These are phyloP conservation scores for Neocucurbitaria cava DNA, from an alignment of 2,329 filamentous ascomycete genomes.

Conservation along the genomic window DNA sequence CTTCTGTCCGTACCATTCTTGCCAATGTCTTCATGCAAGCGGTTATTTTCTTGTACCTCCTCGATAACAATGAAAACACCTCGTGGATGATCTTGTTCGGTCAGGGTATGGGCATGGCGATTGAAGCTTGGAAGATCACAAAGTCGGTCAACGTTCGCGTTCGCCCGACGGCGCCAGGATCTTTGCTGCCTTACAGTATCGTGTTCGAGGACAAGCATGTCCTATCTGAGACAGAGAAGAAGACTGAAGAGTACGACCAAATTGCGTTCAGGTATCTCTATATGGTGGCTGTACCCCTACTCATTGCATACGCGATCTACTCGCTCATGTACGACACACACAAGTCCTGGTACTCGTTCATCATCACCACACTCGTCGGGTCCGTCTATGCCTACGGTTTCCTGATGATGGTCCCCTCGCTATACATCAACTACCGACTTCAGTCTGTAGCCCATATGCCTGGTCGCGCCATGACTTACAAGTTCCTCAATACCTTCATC, in stretches of 20 bases:
- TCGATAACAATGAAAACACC: constrained; percentile 97
- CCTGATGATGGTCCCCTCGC: constrained; percentile 96
- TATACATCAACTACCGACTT: constrained; percentile 99
- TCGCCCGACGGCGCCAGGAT: constrained; percentile 70
- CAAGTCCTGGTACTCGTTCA: constrained; percentile 97
- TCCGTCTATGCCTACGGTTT: constrained; percentile 98
- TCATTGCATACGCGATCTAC: constrained; percentile 89
- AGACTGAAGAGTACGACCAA: constrained; percentile 97
- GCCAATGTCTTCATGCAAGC: constrained; percentile 98
- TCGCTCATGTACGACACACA: constrained; percentile 91
- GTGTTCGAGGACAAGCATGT: constrained; percentile 96
- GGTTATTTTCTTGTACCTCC: constrained; percentile 93
- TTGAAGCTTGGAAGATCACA: constrained; percentile 94
- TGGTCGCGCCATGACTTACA: constrained; percentile 94
- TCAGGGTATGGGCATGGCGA: constrained; percentile 82
- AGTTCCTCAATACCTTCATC: constrained; percentile 98
- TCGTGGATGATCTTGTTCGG: constrained; percentile 98
- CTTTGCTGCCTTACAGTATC: constrained; percentile 78
- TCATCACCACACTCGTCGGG: constrained; percentile 93
- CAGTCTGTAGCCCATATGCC: constrained; percentile 95
- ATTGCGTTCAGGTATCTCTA: constrained; percentile 99
- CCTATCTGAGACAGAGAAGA: constrained; percentile 91
- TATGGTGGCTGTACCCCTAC: constrained; percentile 84
- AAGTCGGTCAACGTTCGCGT: constrained; percentile 90
- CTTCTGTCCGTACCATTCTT: constrained; percentile 93